Evolutionary conservation across 73 alveolate species (phyloP), one percentile per base, ranked within the genome.

Genomic region (Paramecium octaurelia): DNA sequence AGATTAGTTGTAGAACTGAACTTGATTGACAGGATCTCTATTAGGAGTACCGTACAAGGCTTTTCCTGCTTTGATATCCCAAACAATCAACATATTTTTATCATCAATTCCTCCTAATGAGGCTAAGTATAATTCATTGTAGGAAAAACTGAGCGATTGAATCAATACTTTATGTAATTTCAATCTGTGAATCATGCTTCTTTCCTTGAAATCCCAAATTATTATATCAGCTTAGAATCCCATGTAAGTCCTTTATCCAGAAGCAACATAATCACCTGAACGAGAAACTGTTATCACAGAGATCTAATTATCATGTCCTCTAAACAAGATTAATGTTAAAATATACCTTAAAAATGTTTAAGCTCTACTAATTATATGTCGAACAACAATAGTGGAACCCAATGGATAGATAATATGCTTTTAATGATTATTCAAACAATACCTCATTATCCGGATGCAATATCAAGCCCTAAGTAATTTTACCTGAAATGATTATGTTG

Each of bases 41-140:
- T 96, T 96, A 16, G 98, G 96, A 75, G 94, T 96, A 24, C 99
- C 98, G 69, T 98, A 96, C 7, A 97, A 92, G 27, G 98, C 98
- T 86, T 97, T 97, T 38, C 99, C 99, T 48, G 98, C 95, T 36
- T 93, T 97, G 14, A 97, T 96, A 85, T 96, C 99, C 99, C 99
- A 97, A 36, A 97, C 94, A 58, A 97, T 96, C 84, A 97, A 95
- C 94, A 96, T 96, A 92, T 95, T 96, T 54, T 95, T 95, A 94
- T 97, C 99, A 77, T 97, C 99, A 93, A 96, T 97, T 20, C 99
- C 99, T 70, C 99, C 99, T 76, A 98, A 93, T 11, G 99, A 97
- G 35, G 98, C 99, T 88, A 98, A 91, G 94, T 96, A 98, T 86
- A 93, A 93, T 95, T 97, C 99, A 68, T 97, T 96, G 94, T 92